Percentiles rank a stretch among this genome's conserved stretches.
These are phyloP conservation scores for Fraxinus latifolia DNA, from an alignment of 305 asterid species.

Conservation along the genomic window DNA sequence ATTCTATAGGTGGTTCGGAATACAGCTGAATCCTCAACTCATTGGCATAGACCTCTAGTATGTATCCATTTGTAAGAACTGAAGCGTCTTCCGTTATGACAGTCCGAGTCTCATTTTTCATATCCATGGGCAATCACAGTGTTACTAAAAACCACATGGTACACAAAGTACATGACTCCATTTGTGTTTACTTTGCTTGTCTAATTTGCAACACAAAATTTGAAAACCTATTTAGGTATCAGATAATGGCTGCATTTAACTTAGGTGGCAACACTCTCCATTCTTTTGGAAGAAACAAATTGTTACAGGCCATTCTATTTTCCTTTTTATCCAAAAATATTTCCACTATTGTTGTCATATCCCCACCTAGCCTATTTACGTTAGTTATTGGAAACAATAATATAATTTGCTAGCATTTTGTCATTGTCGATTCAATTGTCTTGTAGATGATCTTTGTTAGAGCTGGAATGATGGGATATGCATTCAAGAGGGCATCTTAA, in stretches of 20 bases:
- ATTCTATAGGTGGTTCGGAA: slow-evolving; percentile 89
- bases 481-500: slow-evolving; percentile 54
- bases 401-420: slow-evolving; percentile 10
- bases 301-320: neutral
- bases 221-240: neutral
- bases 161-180: slow-evolving; percentile 6
- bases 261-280: neutral
- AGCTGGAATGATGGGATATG: slow-evolving; percentile 99
- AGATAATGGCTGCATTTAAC: slow-evolving; percentile 6
- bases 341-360: neutral
- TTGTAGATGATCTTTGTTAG: slow-evolving; percentile 90
- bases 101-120: neutral
- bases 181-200: slow-evolving; percentile 6
- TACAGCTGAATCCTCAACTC: slow-evolving; percentile 85
- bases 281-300: neutral
- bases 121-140: neutral
- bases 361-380: slow-evolving; percentile 3
- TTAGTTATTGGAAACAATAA: slow-evolving; percentile 6
- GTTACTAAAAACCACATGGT: neutral
- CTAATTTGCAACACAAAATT: neutral
- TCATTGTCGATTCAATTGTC: slow-evolving; percentile 11
- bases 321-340: neutral
- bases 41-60: slow-evolving; percentile 96
- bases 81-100: neutral
- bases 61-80: slow-evolving; percentile 25